These are phyloP conservation scores for Binderoboletus segoi DNA, from an alignment of 1,284 basidiomycete species.

Conservation along the genomic window DNA sequence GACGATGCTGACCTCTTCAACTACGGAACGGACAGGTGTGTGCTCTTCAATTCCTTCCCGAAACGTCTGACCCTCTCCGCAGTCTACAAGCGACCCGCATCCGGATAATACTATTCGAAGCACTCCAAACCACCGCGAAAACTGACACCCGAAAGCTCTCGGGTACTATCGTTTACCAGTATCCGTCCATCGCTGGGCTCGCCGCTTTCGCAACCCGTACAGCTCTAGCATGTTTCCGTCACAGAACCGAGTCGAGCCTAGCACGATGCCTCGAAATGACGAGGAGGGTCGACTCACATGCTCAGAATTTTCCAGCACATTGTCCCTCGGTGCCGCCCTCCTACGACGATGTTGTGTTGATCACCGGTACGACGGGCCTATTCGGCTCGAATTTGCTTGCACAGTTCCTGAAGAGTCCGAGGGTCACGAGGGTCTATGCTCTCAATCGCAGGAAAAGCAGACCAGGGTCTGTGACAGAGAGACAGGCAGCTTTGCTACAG, in stretches of 20 bases:
- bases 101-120: slow-evolving; percentile 40
- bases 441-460: slow-evolving; percentile 15
- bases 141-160: slow-evolving; percentile 12
- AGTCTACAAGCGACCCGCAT: slow-evolving; percentile 49
- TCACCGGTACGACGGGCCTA: slow-evolving; percentile 33
- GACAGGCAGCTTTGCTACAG: slow-evolving; percentile 29
- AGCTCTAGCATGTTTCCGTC: slow-evolving; percentile 11
- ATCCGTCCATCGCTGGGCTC: slow-evolving; percentile 37
- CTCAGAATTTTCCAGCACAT: slow-evolving; percentile 13
- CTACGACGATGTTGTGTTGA: slow-evolving; percentile 21
- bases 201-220: slow-evolving; percentile 20
- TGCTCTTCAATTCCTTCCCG: background rate
- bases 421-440: slow-evolving; percentile 25
- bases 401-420: slow-evolving; percentile 7
- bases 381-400: slow-evolving; percentile 27
- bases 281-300: slow-evolving; percentile 6
- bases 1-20: slow-evolving; percentile 13
- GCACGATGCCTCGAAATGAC: slow-evolving; percentile 21
- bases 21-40: slow-evolving; percentile 18
- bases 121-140: slow-evolving; percentile 27
- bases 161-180: slow-evolving; percentile 38
- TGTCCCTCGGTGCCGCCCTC: slow-evolving; percentile 1
- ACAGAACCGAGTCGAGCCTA: slow-evolving; percentile 11
- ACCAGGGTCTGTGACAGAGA: slow-evolving; percentile 9
- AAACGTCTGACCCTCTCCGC: background rate